Conservation (phyloP, 2,329 filamentous ascomycete genomes). For the Rugonectria rugulosa region DNA sequence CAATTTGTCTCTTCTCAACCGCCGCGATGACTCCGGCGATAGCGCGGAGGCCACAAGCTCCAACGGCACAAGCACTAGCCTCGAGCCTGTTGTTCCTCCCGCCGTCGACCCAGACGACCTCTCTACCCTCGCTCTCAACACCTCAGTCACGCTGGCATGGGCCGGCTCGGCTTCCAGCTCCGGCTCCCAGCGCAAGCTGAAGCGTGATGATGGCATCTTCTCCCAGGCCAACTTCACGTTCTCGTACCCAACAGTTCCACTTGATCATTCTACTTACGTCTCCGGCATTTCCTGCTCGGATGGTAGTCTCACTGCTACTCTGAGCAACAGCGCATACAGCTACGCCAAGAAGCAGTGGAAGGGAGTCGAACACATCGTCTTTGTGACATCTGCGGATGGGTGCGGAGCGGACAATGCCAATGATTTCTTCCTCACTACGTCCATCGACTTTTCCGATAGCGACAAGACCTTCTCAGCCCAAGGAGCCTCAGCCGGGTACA, state of each 20-base stretch:
- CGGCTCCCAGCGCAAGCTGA: background rate
- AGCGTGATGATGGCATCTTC: conserved; percentile 18
- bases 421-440: conserved; percentile 10
- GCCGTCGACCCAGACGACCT: conserved; percentile 10
- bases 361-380: conserved; percentile 5
- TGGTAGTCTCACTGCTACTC: background rate
- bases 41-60: background rate
- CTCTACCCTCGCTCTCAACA: conserved; percentile 4
- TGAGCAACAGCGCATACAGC: conserved; percentile 8
- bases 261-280: conserved; percentile 18
- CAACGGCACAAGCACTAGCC: background rate
- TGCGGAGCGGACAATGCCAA: conserved; percentile 23
- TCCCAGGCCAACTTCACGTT: conserved; percentile 25
- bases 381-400: conserved; percentile 13
- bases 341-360: conserved; percentile 22
- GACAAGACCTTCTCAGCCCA: conserved; percentile 9
- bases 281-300: conserved; percentile 1
- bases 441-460: conserved; percentile 5
- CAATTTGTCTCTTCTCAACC: background rate
- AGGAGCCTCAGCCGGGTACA: background rate
- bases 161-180: conserved; percentile 13
- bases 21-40: background rate
- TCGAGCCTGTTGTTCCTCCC: conserved; percentile 24
- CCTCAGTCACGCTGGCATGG: conserved; percentile 14
- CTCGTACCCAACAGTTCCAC: conserved; percentile 14